A percentile compares a stretch with the other conserved stretches of the same genome.
Conservation (phyloP, 2,329 filamentous ascomycete genomes). For the Piedraia hortae region DNA sequence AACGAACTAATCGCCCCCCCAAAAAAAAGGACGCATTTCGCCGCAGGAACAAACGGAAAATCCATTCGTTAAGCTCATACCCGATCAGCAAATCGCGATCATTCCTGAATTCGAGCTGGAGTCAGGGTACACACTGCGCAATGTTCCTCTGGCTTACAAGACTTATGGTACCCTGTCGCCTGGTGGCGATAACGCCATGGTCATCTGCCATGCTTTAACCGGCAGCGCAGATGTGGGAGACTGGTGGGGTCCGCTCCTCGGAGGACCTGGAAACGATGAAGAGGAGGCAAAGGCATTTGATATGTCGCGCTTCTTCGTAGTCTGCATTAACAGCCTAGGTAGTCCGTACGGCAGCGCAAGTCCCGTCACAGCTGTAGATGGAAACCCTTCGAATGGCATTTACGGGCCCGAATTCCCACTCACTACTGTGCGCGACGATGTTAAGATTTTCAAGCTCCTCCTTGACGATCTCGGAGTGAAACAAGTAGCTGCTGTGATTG, state of each 20-base stretch:
- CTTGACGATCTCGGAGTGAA: constrained; percentile 56
- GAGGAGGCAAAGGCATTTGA: constrained; percentile 34
- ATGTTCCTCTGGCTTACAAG: constrained; percentile 42
- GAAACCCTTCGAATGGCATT: constrained; percentile 39
- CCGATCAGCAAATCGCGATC: constrained; percentile 63
- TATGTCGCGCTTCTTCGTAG: constrained; percentile 55
- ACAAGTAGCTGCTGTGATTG: constrained; percentile 52
- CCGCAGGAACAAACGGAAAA: constrained; percentile 48
- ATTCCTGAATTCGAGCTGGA: constrained; percentile 80
- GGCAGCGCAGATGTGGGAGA: constrained; percentile 63
- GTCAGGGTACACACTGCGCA: constrained; percentile 57
- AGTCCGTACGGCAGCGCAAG: constrained; percentile 73
- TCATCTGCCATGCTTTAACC: constrained; percentile 60
- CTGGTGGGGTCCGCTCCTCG: constrained; percentile 68
- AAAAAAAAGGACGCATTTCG: constrained; percentile 11
- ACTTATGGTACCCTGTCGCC: constrained; percentile 30
- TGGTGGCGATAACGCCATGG: constrained; percentile 31
- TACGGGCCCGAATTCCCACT: constrained; percentile 94
- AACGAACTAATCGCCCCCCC: too few species aligned
- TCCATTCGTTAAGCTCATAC: constrained; percentile 62
- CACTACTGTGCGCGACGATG: constrained; percentile 85
- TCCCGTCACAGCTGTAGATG: constrained; percentile 68
- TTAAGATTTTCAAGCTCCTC: constrained; percentile 57
- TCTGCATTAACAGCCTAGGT: constrained; percentile 65
- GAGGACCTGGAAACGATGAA: constrained; percentile 35